Base-by-base conservation (phyloP, 345 rosid species). In the Gossypium herbaceum region DNA sequence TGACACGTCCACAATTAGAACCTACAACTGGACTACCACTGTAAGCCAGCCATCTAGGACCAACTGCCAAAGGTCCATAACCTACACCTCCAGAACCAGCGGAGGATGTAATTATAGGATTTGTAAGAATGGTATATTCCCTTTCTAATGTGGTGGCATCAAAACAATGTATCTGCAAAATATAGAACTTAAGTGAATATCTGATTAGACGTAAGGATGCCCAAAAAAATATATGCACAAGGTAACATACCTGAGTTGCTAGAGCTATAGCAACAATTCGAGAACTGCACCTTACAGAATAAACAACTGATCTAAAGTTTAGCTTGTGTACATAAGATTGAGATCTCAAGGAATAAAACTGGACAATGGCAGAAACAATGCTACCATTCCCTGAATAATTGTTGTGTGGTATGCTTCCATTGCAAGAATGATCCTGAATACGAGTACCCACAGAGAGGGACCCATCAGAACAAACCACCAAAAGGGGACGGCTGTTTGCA, bases 11-110 rank as follows among this genome's bases (percentile, higher is more conserved):
- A 16, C 88, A 74, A 78, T 81, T 84, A 61, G 92, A 82, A 50
- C 75, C 79, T 41, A 73, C 78, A 74, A 89, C 89, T 56, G 92
- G 90, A 79, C 80, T 89, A 73, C 94, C 98, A 62, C 97, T 93
- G 63, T 93, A 95, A 61, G 99, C 98, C 83, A 95, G 82, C 99
- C 98, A 95, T 75, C 99, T 84, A 34, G 94, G 89, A 76, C 97
- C 99, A 82, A 95, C 96, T 0, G 97, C 99, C 75, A 95, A 90
- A 68, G 98, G 98, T 29, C 99, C 98, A 76, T 86, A 90, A 74
- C 98, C 99, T 79, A 85, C 77, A 75, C 89, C 90, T 75, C 90
- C 96, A 52, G 84, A 71, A 74, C 80, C 84, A 79, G 85, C 82
- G 59, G 68, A 71, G 48, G 88, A 81, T 54, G 68, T 59, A 24